Evolutionary conservation across 306 rosid species (phyloP).

Genomic region (Macrotyloma uniflorum): DNA sequence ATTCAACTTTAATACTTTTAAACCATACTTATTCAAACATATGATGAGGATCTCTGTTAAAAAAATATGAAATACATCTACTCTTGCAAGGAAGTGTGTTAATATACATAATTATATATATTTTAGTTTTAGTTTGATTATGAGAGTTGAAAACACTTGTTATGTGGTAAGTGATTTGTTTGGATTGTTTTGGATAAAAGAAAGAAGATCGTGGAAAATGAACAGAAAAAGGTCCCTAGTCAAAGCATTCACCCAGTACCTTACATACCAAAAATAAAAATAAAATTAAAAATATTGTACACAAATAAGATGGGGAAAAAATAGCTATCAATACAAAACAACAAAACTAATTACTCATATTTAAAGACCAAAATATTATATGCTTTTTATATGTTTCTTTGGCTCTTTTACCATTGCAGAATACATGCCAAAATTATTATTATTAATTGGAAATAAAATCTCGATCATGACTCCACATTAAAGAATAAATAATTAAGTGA

Average conservation of each 20-base stretch:
- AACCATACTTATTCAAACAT: no score
- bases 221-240: slow-evolving; percentile 26
- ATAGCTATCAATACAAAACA: slow-evolving; percentile 30
- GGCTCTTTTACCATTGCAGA: neutral
- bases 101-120: no score
- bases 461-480: no score
- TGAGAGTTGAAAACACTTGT: no score
- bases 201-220: slow-evolving; percentile 17
- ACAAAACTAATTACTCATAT: slow-evolving; percentile 27
- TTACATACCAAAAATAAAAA: neutral
- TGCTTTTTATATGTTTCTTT: neutral
- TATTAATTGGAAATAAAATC: neutral
- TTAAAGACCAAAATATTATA: neutral
- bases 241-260: neutral
- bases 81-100: no score
- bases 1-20: no score
- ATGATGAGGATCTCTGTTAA: no score
- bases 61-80: no score
- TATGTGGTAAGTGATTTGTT: neutral
- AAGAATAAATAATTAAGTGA: no score
- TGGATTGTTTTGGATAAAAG: slow-evolving; percentile 15
- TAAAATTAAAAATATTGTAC: neutral
- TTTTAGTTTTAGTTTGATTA: no score
- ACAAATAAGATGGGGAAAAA: neutral
- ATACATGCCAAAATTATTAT: neutral